These are phyloP conservation scores for Trichoderma sp. DNA, from an alignment of 2,329 filamentous ascomycete species.

Conservation along the genomic window DNA sequence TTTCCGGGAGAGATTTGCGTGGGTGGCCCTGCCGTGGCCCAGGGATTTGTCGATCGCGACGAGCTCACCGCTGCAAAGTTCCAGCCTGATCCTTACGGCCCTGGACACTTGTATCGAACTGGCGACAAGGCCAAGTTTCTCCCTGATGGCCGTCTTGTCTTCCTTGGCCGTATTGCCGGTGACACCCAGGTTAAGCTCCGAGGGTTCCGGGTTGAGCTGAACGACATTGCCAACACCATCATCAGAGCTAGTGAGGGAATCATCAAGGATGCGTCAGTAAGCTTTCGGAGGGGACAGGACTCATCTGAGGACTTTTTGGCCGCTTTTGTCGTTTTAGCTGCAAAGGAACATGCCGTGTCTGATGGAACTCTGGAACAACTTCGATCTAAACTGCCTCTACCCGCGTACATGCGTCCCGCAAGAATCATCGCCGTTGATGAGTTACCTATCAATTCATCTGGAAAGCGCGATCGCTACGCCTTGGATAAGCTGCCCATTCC, in stretches of 20 bases:
- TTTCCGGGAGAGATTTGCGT: conserved; percentile 26
- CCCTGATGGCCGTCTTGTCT: conserved; percentile 33
- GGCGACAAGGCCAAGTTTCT: conserved; percentile 39
- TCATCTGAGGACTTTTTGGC: conserved; percentile 26
- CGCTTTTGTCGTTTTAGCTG: conserved; percentile 28
- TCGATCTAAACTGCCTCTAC: conserved; percentile 25
- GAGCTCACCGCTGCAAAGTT: conserved; percentile 18
- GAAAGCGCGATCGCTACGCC: conserved; percentile 33
- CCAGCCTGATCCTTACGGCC: conserved; percentile 15
- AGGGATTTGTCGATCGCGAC: conserved; percentile 39
- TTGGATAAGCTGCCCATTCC: conserved; percentile 26
- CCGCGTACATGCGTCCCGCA: conserved; percentile 36
- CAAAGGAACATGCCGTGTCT: background rate
- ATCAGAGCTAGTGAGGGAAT: conserved; percentile 23
- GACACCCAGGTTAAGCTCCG: conserved; percentile 47
- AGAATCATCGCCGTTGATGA: conserved; percentile 26
- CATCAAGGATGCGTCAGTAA: conserved; percentile 22
- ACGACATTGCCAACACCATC: conserved; percentile 35
- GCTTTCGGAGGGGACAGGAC: conserved; percentile 25
- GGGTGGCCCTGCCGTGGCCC: conserved; percentile 40
- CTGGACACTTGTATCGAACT: conserved; percentile 37
- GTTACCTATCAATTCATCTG: conserved; percentile 30
- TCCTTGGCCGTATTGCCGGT: conserved; percentile 38
- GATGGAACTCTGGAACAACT: background rate
- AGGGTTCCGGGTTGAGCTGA: conserved; percentile 45